These are phyloP conservation scores for Pythium sukuiense DNA, from an alignment of 352 stramenopile genomes.

Conservation along the genomic window DNA sequence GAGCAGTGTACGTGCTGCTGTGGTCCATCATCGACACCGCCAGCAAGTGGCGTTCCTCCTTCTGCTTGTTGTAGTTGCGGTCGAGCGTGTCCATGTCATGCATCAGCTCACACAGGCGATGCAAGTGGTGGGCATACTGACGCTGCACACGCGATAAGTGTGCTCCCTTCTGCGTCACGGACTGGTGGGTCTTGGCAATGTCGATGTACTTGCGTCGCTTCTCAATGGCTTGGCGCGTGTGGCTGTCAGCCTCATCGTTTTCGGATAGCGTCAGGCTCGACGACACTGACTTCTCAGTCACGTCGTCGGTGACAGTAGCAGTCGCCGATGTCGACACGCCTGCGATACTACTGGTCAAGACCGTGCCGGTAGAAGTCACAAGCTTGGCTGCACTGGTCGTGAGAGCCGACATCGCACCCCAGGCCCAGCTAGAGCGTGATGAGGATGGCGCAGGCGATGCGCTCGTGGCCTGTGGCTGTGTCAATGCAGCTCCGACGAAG, in stretches of 20 bases:
- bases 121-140: constrained; percentile 63
- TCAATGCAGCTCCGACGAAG: not conserved
- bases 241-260: constrained; percentile 15
- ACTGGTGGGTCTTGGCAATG: constrained; percentile 60
- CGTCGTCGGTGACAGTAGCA: constrained; percentile 13
- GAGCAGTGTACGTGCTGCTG: constrained; percentile 29
- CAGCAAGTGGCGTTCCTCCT: constrained; percentile 33
- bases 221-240: constrained; percentile 32
- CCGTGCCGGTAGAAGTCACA: constrained; percentile 66
- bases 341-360: constrained; percentile 41
- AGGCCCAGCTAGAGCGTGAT: constrained; percentile 47
- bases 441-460: constrained; percentile 6
- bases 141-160: constrained; percentile 62
- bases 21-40: constrained; percentile 32
- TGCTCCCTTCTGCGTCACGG: constrained; percentile 56
- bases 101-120: constrained; percentile 71
- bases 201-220: constrained; percentile 68
- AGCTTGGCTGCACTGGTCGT: constrained; percentile 77
- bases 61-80: constrained; percentile 40
- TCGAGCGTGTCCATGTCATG: constrained; percentile 74
- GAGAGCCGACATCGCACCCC: constrained; percentile 69
- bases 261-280: constrained; percentile 38
- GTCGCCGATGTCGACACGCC: constrained; percentile 34
- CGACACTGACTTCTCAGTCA: constrained; percentile 45
- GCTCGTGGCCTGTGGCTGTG: not conserved